Evolutionary conservation across 139 green algal genomes (phyloP), one percentile per base, ranked within the genome.

Genomic region (Haematococcus lacustris): DNA sequence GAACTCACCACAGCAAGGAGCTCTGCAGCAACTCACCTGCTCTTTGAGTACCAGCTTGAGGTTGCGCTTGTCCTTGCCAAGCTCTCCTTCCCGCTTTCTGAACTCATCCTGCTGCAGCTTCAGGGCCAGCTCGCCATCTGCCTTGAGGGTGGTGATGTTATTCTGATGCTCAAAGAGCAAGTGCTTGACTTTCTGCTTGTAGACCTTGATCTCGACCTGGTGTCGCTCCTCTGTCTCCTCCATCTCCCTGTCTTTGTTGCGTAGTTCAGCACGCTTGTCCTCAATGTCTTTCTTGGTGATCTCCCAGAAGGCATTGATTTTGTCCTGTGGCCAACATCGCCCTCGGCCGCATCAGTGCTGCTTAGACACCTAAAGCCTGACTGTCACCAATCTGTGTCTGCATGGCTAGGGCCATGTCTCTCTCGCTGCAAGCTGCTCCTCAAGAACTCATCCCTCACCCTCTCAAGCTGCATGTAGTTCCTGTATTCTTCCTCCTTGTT

Each of bases 141-240:
- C 84, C 73, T 94, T 97, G 50, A 96, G 89, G 35, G 80, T 87
- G 1, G 87, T 84, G 68, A 97, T 89, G 78, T 89, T 91, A 76
- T 92, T 91, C 66, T 95, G 88, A 70, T 97, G 92, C 86, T 97
- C 92, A 66, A 94, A 97, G 73, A 97, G 81, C 76, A 97, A 66
- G 76, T 97, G 93, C 87, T 97, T 97, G 9, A 97, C 91, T 72
- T 96, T 96, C 73, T 97, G 92, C 82, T 95, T 92, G 78, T 96
- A 96, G 21, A 96, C 88, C 83, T 92, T 75, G 43, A 79, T 88
- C 76, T 96, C 90, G 5, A 96, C 79, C 57, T 93, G 85, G 73
- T 97, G 92, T 32, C 86, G 69, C 74, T 97, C 92, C 77, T 97
- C 88, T 77, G 90, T 85, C 78, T 96, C 91, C 75, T 97, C 93